Percentiles rank a stretch among this genome's conserved stretches.
Evolutionary conservation across 164 flowering plant species (phyloP).

Genomic region (Vitis rotundifolia): DNA sequence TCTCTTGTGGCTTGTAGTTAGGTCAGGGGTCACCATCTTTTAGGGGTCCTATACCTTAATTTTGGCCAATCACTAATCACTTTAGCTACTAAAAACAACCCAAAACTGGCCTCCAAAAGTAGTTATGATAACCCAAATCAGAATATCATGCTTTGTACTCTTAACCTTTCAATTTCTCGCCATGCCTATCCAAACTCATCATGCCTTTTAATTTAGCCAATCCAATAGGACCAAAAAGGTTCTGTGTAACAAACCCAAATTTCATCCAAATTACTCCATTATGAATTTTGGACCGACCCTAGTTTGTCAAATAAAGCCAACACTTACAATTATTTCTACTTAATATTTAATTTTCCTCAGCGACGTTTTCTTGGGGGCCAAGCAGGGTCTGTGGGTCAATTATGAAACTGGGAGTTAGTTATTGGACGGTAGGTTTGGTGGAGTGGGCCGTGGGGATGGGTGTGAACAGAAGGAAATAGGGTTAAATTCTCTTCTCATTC

Average conservation of each 20-base stretch:
- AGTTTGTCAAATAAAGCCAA: not conserved
- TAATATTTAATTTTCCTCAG: not conserved
- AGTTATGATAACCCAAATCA: not conserved
- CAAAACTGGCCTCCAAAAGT: not conserved
- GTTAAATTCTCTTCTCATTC: not conserved
- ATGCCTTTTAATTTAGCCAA: not conserved
- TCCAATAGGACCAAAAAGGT: not conserved
- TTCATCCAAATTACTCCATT: not conserved
- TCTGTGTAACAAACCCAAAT: not conserved
- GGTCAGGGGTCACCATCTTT: conserved; percentile 16
- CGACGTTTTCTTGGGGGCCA: not conserved
- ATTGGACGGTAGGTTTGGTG: conserved; percentile 15
- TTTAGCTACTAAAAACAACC: not conserved
- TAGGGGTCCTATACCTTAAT: not conserved
- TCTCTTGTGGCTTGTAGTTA: conserved; percentile 16
- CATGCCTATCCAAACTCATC: not conserved
- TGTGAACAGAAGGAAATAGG: not conserved
- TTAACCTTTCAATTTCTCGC: not conserved
- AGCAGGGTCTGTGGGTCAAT: not conserved
- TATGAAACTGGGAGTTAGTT: not conserved
- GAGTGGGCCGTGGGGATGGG: not conserved
- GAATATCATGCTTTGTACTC: not conserved
- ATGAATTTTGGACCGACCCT: not conserved
- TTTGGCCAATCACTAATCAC: not conserved
- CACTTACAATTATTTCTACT: not conserved